phyloP scores from a whole-genome alignment of 805 yeast genomes.

The Ogataea paradorogensis region DNA sequence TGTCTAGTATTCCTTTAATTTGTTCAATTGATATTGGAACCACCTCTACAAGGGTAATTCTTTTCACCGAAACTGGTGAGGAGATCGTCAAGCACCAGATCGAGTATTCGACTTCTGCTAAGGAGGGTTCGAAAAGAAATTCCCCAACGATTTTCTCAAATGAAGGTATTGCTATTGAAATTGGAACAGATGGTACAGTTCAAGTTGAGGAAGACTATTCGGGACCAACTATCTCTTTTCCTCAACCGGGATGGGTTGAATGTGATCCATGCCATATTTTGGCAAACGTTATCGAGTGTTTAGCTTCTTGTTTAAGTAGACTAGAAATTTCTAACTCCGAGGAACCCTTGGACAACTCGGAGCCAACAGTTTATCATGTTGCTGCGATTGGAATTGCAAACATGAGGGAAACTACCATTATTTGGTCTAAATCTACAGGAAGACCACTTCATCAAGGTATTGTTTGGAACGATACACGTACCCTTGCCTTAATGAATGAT shows the following conservation, averaged over 20 bases:
- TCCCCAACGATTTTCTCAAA: constrained; percentile 61
- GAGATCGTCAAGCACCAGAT: constrained; percentile 89
- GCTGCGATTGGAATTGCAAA: constrained; percentile 85
- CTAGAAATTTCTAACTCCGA: constrained; percentile 57
- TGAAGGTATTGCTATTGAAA: constrained; percentile 67
- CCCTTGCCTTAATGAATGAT: constrained; percentile 64
- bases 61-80: constrained; percentile 67
- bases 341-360: constrained; percentile 31
- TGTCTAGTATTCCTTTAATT: constrained; percentile 36
- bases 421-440: constrained; percentile 86
- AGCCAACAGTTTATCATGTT: constrained; percentile 43
- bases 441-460: constrained; percentile 82
- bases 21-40: constrained; percentile 90
- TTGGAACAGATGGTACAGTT: constrained; percentile 42
- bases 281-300: constrained; percentile 76
- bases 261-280: constrained; percentile 83
- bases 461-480: constrained; percentile 95
- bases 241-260: constrained; percentile 91
- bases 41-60: constrained; percentile 84
- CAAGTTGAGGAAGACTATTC: constrained; percentile 60
- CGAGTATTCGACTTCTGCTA: constrained; percentile 77
- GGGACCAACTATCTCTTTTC: constrained; percentile 69
- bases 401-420: constrained; percentile 91
- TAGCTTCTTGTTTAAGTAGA: constrained; percentile 60
- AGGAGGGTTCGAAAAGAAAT: constrained; percentile 37